Evolutionary conservation across 495 filamentous ascomycete species (phyloP).

Genomic region (Articulospora tetracladia): DNA sequence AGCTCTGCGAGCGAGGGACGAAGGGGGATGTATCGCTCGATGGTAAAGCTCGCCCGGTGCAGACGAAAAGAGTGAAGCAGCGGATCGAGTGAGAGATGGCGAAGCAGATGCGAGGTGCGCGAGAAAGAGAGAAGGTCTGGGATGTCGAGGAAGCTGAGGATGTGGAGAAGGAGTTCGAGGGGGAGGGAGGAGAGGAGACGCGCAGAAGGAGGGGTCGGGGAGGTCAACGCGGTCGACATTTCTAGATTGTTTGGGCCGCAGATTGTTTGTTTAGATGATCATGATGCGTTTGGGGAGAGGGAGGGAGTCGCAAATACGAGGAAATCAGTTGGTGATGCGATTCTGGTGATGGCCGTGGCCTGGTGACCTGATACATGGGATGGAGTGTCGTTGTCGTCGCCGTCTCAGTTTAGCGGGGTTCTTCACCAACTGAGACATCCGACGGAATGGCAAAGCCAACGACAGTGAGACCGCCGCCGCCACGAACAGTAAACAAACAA

Average conservation of each 20-base stretch:
- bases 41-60: conserved; percentile 39
- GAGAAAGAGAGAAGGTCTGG: conserved; percentile 51
- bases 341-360: background rate
- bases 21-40: conserved; percentile 43
- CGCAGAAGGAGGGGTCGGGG: background rate
- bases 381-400: background rate
- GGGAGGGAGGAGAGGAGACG: conserved; percentile 32
- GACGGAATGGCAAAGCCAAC: background rate
- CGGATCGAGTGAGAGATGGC: conserved; percentile 48
- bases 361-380: background rate
- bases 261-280: conserved; percentile 1
- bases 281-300: background rate
- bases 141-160: conserved; percentile 53
- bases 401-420: conserved; percentile 1
- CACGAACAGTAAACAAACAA: too few species aligned
- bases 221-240: background rate
- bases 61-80: conserved; percentile 53
- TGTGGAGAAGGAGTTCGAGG: conserved; percentile 51
- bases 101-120: conserved; percentile 53
- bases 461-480: too few species aligned
- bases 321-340: background rate
- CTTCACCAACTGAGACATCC: background rate
- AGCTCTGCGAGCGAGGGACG: conserved; percentile 51
- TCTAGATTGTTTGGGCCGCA: background rate
- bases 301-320: background rate